phyloP scores from a whole-genome alignment of 768 basidiomycete genomes.

The Clitopilus passeckerianus region DNA sequence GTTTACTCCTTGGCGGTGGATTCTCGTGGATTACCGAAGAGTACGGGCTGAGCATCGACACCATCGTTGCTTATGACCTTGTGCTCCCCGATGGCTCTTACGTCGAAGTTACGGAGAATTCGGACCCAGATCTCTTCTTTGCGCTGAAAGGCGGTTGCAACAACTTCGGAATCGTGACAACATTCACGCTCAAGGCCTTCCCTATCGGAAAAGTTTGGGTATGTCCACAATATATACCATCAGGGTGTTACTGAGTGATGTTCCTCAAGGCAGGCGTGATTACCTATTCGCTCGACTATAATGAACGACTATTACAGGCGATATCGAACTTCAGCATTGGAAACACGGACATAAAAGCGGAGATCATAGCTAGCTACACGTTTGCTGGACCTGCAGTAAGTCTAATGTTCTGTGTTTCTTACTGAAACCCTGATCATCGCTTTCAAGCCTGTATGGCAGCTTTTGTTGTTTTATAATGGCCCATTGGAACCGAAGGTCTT shows the following conservation, averaged over 20 bases:
- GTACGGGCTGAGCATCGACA: slow-evolving; percentile 27
- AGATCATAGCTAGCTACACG: background rate
- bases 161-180: slow-evolving; percentile 21
- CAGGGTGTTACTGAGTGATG: background rate
- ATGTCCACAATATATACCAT: too few relatives aligned
- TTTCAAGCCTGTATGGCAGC: background rate
- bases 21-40: slow-evolving; percentile 27
- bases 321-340: background rate
- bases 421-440: background rate
- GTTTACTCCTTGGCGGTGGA: slow-evolving; percentile 28
- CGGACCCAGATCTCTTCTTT: background rate
- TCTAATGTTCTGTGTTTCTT: background rate
- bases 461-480: slow-evolving; percentile 51
- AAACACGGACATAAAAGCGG: background rate
- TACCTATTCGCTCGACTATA: background rate
- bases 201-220: background rate
- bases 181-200: slow-evolving; percentile 15
- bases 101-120: background rate
- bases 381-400: background rate
- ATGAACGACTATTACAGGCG: background rate
- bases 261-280: background rate
- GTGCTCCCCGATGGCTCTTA: slow-evolving; percentile 21
- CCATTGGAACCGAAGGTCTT: slow-evolving; percentile 45
- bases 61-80: slow-evolving; percentile 18
- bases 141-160: slow-evolving; percentile 6